phyloP scores from a whole-genome alignment of 2,329 filamentous ascomycete genomes.

The Arachnomyces sp. region DNA sequence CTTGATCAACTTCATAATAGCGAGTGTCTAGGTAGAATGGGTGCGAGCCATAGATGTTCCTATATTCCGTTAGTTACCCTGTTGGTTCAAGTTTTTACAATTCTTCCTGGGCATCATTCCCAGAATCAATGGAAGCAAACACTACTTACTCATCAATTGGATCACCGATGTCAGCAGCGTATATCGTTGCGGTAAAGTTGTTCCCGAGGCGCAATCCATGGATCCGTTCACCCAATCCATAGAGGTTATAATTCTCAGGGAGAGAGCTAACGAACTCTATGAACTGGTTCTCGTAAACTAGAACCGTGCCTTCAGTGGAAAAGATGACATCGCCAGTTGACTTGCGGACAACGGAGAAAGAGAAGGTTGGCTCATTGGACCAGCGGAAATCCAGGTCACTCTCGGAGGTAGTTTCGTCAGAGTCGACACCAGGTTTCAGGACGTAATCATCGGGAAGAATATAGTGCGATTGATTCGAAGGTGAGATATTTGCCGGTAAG shows the following conservation, averaged over 20 bases:
- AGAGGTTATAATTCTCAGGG: conserved; percentile 65
- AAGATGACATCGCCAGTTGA: conserved; percentile 60
- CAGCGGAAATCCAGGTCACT: conserved; percentile 45
- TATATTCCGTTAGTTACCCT: conserved; percentile 8
- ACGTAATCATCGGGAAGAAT: conserved; percentile 57
- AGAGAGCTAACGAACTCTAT: conserved; percentile 61
- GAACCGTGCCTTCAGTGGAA: conserved; percentile 52
- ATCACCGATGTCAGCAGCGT: conserved; percentile 59
- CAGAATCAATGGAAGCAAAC: background rate
- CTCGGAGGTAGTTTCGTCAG: conserved; percentile 26
- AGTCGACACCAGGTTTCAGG: conserved; percentile 45
- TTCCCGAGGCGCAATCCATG: conserved; percentile 63
- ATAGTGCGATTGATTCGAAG: conserved; percentile 58
- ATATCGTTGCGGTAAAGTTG: conserved; percentile 62
- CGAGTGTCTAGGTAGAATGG: conserved; percentile 73
- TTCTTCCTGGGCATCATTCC: too few species aligned
- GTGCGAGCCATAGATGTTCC: conserved; percentile 67
- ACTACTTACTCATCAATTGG: conserved; percentile 35
- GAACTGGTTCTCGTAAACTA: conserved; percentile 71
- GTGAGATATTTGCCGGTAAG: conserved; percentile 53
- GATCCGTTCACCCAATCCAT: conserved; percentile 66
- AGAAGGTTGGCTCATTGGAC: conserved; percentile 51
- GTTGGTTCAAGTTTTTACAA: background rate
- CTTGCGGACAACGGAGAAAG: conserved; percentile 47
- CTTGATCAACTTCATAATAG: conserved; percentile 53